phyloP scores from a whole-genome alignment of 805 yeast genomes.

The Metschnikowia proteae region DNA sequence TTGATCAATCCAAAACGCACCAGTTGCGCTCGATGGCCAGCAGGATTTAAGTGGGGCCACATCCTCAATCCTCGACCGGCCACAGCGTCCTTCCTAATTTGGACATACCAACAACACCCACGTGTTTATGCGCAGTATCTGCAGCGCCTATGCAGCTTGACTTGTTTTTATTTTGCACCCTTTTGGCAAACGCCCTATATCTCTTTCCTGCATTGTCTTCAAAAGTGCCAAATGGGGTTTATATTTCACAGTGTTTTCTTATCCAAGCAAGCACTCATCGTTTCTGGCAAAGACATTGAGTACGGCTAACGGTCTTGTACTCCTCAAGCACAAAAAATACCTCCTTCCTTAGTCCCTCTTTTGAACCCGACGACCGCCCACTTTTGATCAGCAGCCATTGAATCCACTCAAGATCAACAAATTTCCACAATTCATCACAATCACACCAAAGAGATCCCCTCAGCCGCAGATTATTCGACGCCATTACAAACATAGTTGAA shows the following conservation, averaged over 20 bases:
- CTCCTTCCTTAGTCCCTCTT: neutral
- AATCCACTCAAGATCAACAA: no score
- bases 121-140: neutral
- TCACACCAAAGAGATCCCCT: no score
- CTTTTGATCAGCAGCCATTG: no score
- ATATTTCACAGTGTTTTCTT: neutral
- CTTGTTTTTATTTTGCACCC: neutral
- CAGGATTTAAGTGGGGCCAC: neutral
- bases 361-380: no score
- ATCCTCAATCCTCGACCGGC: neutral
- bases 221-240: constrained; percentile 5
- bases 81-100: neutral
- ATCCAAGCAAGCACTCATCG: neutral
- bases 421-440: no score
- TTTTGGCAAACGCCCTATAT: neutral
- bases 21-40: neutral
- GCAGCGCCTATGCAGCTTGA: neutral
- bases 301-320: neutral
- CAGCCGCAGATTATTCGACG: no score
- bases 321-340: neutral
- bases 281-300: neutral
- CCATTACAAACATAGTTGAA: no score
- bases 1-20: neutral
- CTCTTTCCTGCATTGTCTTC: constrained; percentile 1
- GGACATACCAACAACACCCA: neutral